phyloP scores from a whole-genome alignment of 2,329 filamentous ascomycete species.

The Apiospora sp. region DNA sequence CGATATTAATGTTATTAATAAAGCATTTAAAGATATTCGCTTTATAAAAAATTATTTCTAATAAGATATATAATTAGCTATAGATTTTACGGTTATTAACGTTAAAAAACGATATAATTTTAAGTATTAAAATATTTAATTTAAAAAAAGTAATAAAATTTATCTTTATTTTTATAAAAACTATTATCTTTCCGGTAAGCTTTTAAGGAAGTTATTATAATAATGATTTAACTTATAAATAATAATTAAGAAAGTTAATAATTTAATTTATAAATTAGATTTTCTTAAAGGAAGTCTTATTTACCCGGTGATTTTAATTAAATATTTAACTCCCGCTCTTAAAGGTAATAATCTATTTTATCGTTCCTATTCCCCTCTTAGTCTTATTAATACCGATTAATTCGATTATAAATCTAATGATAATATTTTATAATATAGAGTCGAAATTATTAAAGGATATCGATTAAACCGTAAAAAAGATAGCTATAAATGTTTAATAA shows the following conservation, averaged over 20 bases:
- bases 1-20: background rate
- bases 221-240: too few species aligned
- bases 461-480: background rate
- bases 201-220: background rate
- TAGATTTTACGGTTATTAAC: background rate
- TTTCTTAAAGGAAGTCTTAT: too few species aligned
- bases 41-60: background rate
- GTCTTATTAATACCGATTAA: background rate
- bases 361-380: too few species aligned
- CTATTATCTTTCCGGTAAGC: background rate
- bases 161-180: background rate
- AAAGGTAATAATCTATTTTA: background rate
- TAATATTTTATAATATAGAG: background rate
- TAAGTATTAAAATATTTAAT: background rate
- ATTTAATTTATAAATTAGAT: too few species aligned
- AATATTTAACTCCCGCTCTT: background rate
- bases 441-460: background rate
- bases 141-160: background rate
- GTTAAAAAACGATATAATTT: background rate
- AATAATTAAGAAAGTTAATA: too few species aligned
- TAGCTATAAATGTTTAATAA: background rate
- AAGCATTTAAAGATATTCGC: background rate
- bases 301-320: too few species aligned
- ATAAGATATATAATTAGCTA: background rate
- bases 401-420: conserved; percentile 5